These are phyloP conservation scores for Trypanosoma vivax DNA, from an alignment of 208 protist genomes.

Conservation along the genomic window DNA sequence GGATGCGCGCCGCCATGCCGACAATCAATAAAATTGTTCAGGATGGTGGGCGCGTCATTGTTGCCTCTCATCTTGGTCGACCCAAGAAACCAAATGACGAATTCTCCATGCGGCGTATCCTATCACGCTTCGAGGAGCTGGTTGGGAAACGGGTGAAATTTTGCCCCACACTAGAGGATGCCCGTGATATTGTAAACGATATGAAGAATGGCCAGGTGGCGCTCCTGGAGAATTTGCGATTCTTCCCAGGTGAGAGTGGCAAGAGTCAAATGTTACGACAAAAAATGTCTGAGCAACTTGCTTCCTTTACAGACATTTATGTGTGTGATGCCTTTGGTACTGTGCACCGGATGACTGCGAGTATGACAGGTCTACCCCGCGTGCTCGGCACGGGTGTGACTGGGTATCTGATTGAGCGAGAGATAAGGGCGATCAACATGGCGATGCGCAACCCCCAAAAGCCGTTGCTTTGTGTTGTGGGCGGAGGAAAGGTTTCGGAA, in stretches of 20 bases:
- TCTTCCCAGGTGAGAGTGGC: slow-evolving; percentile 98
- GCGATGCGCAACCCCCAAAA: slow-evolving; percentile 84
- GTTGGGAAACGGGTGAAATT: slow-evolving; percentile 67
- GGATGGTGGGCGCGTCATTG: slow-evolving; percentile 82
- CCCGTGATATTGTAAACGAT: slow-evolving; percentile 42
- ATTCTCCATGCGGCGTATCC: slow-evolving; percentile 91
- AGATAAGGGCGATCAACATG: slow-evolving; percentile 98
- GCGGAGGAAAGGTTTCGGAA: slow-evolving; percentile 97
- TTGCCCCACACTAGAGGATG: slow-evolving; percentile 43
- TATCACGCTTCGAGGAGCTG: slow-evolving; percentile 83
- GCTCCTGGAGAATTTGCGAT: slow-evolving; percentile 99
- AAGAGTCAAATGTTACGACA: slow-evolving; percentile 71
- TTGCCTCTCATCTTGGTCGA: slow-evolving; percentile 97
- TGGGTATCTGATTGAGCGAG: slow-evolving; percentile 98
- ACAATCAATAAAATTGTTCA: slow-evolving; percentile 94
- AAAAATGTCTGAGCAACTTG: slow-evolving; percentile 82
- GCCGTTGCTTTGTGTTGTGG: slow-evolving; percentile 95
- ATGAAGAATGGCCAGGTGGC: slow-evolving; percentile 91
- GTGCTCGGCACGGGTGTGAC: slow-evolving; percentile 91
- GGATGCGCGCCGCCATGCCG: slow-evolving; percentile 95
- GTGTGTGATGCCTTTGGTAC: slow-evolving; percentile 99
- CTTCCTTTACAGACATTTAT: slow-evolving; percentile 96
- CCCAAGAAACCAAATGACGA: slow-evolving; percentile 93
- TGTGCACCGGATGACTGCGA: slow-evolving; percentile 98
- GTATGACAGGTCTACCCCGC: slow-evolving; percentile 86